Evolutionary conservation across 2,329 filamentous ascomycete genomes (phyloP).

Genomic region (Trichophyton benhamiae): DNA sequence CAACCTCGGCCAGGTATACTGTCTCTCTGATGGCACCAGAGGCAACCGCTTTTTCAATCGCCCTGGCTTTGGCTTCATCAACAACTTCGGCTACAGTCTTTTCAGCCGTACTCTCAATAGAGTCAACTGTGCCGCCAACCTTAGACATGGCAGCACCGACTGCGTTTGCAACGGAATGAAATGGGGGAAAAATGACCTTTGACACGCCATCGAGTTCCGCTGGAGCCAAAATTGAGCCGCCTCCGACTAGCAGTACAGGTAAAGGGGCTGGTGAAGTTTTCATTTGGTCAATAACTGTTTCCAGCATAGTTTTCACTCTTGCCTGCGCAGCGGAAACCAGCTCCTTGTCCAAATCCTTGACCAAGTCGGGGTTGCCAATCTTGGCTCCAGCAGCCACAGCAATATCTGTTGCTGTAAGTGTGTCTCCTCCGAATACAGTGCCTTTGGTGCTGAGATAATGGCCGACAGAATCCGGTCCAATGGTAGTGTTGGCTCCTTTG

Average conservation of each 20-base stretch:
- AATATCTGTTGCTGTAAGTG: constrained; percentile 44
- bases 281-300: constrained; percentile 42
- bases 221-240: constrained; percentile 41
- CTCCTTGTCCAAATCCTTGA: constrained; percentile 13
- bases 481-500: constrained; percentile 24
- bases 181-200: constrained; percentile 39
- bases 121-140: constrained; percentile 40
- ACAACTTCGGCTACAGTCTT: constrained; percentile 10
- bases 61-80: constrained; percentile 18
- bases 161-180: constrained; percentile 45
- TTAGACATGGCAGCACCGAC: constrained; percentile 47
- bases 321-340: constrained; percentile 13
- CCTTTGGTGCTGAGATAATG: constrained; percentile 39
- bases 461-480: constrained; percentile 49
- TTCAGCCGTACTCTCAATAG: constrained; percentile 34
- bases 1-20: constrained; percentile 41
- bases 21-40: constrained; percentile 37
- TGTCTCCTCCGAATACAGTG: constrained; percentile 42
- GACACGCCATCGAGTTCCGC: constrained; percentile 37
- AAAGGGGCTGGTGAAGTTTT: constrained; percentile 43
- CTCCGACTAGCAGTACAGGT: constrained; percentile 44
- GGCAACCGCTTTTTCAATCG: constrained; percentile 34
- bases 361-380: constrained; percentile 15
- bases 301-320: constrained; percentile 36
- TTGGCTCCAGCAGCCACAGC: constrained; percentile 19